Base-by-base conservation (phyloP, 495 filamentous ascomycete species). In the Choiromyces venosus region DNA sequence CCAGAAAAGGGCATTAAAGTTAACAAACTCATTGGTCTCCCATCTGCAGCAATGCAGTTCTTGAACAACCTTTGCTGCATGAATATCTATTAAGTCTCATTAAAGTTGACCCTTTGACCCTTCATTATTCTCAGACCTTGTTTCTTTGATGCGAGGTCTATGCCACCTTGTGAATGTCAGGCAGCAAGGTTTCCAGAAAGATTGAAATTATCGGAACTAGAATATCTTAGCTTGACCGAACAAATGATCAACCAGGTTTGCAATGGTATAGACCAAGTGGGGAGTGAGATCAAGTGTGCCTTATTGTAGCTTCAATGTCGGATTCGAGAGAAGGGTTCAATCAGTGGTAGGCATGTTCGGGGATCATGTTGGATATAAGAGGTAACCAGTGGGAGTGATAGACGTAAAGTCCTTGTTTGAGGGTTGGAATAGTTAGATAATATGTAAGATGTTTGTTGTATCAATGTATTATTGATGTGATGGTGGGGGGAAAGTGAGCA, bases 1-100 rank as follows among this genome's bases (percentile, higher is more conserved):
- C 64, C 8, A 14, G 68, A n/a, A 25, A 44, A 9, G 8, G 65
- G 35, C 52, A 39, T 73, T 25, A 35, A 42, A 42, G 19, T n/a
- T 14, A 39, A 69, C 70, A 66, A 56, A 86, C 97, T 95, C 82
- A 89, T 88, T 68, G 95, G 95, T 79, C 88, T 83, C 40, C 95
- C 95, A 83, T 98, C 95, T n/a, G 90, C 85, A 12, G 89, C 93
- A 80, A 99, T 97, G 71, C 91, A 90, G 79, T 96, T 92, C 80
- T 89, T 92, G 76, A 86, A 87, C 79, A 99, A 96, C 74, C 90
- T 85, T 74, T 92, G 87, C 85, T 96, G 89, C 78, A 91, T 94
- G 79, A 91, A 94, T 29, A 94, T 86, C 67, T 91, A 84, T 73
- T 95, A 86, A 37, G 94, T 95, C 84, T 99, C 93, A 84, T 99